These are phyloP conservation scores for Fusarium subtropicale DNA, from an alignment of 2,329 filamentous ascomycete genomes.

Conservation along the genomic window DNA sequence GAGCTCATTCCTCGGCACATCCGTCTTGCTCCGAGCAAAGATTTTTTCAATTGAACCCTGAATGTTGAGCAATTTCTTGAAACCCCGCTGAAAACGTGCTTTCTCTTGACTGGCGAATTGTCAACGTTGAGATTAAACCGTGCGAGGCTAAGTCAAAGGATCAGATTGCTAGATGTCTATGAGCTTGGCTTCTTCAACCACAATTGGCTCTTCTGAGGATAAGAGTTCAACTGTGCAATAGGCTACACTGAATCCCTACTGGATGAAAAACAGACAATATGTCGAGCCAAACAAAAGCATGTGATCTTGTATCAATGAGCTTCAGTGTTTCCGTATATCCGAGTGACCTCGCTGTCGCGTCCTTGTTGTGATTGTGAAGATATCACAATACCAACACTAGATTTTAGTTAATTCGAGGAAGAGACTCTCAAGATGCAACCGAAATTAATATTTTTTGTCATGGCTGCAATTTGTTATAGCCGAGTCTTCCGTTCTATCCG, in stretches of 20 bases:
- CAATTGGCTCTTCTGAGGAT: not conserved
- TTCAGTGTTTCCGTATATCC: slow-evolving; percentile 8
- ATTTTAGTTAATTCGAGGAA: slow-evolving; percentile 8
- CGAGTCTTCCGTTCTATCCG: slow-evolving; percentile 29
- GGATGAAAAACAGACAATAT: not conserved
- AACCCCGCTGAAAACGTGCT: slow-evolving; percentile 31
- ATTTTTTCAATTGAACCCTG: slow-evolving; percentile 4
- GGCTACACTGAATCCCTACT: not conserved
- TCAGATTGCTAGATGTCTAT: slow-evolving; percentile 1
- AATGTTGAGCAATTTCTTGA: not conserved
- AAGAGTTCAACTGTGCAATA: not conserved
- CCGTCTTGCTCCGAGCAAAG: slow-evolving; percentile 31
- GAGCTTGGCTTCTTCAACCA: not conserved
- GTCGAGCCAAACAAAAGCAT: not conserved
- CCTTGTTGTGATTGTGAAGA: slow-evolving; percentile 11
- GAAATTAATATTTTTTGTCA: slow-evolving; percentile 10
- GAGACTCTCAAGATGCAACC: slow-evolving; percentile 26
- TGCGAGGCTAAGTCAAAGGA: not conserved
- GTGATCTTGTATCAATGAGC: not conserved
- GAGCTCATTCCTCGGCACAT: slow-evolving; percentile 28
- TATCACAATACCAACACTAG: not conserved
- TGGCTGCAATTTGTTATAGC: slow-evolving; percentile 2
- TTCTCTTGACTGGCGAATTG: slow-evolving; percentile 26
- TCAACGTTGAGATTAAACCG: slow-evolving; percentile 14
- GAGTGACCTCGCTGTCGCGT: not conserved